These are phyloP conservation scores for Cladophialophora bantiana DNA, from an alignment of 2,329 filamentous ascomycete species.

Conservation along the genomic window DNA sequence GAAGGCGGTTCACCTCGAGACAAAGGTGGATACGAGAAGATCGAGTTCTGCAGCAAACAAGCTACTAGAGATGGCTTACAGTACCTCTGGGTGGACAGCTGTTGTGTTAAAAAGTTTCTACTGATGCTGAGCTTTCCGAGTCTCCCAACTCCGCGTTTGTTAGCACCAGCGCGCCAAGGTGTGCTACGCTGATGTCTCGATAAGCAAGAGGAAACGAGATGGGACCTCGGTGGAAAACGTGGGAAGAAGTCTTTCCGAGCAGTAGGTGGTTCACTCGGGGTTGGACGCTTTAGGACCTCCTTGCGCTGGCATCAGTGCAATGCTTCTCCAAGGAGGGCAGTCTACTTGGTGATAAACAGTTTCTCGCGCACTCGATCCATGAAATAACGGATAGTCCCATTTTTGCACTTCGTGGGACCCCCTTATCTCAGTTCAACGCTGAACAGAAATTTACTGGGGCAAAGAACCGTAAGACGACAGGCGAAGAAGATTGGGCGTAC, in stretches of 20 bases:
- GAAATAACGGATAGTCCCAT: too few species aligned
- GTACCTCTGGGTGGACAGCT: constrained; percentile 40
- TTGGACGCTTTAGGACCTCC: too few species aligned
- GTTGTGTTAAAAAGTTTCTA: constrained; percentile 40
- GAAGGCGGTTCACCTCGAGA: too few species aligned
- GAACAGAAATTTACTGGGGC: not conserved
- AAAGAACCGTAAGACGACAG: not conserved
- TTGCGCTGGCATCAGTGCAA: too few species aligned
- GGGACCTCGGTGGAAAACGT: too few species aligned
- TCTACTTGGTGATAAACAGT: too few species aligned
- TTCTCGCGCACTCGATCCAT: too few species aligned
- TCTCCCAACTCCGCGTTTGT: constrained; percentile 18
- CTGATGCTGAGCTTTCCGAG: constrained; percentile 36
- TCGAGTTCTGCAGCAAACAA: constrained; percentile 5
- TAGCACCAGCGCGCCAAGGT: constrained; percentile 34
- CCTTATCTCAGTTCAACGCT: too few species aligned
- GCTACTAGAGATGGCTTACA: constrained; percentile 3
- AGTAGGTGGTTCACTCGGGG: too few species aligned
- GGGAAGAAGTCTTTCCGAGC: too few species aligned
- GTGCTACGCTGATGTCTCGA: constrained; percentile 27
- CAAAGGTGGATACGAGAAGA: not conserved
- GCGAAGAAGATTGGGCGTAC: not conserved
- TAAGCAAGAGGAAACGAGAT: not conserved
- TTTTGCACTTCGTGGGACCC: too few species aligned
- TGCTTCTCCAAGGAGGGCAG: too few species aligned